Evolutionary conservation across 352 stramenopile genomes (phyloP).

Genomic region (Saprolegnia parasitica): DNA sequence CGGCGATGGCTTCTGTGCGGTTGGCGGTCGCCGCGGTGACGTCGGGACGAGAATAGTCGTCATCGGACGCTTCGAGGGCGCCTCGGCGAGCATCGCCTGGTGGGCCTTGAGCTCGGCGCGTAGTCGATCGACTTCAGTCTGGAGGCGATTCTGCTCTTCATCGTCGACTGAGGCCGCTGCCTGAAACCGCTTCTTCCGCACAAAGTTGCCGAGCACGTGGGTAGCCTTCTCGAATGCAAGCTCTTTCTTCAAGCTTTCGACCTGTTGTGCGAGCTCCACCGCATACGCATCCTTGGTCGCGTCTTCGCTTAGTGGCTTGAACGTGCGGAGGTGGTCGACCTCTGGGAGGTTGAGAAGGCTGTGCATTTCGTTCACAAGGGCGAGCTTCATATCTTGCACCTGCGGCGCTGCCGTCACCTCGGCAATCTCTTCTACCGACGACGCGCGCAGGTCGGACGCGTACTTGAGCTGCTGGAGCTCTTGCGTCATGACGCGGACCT

Average conservation of each 20-base stretch:
- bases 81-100: constrained; percentile 12
- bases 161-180: constrained; percentile 4
- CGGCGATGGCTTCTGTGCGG: constrained; percentile 7
- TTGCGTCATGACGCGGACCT: constrained; percentile 55
- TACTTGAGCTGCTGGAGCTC: constrained; percentile 54
- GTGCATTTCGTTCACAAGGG: constrained; percentile 77
- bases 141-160: constrained; percentile 8
- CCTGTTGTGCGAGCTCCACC: constrained; percentile 14
- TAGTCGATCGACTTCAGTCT: constrained; percentile 9
- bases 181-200: constrained; percentile 22
- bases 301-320: constrained; percentile 57
- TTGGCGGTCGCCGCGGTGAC: neutral
- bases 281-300: constrained; percentile 26
- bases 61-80: constrained; percentile 5
- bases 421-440: neutral
- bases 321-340: constrained; percentile 60
- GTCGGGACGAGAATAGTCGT: neutral
- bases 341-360: constrained; percentile 59
- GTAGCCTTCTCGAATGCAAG: constrained; percentile 23
- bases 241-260: constrained; percentile 21
- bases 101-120: constrained; percentile 18
- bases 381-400: constrained; percentile 51
- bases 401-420: neutral
- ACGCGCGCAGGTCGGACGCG: constrained; percentile 11
- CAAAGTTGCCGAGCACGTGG: constrained; percentile 11